phyloP scores from a whole-genome alignment of 768 basidiomycete species.

The Cubamyces sp. region DNA sequence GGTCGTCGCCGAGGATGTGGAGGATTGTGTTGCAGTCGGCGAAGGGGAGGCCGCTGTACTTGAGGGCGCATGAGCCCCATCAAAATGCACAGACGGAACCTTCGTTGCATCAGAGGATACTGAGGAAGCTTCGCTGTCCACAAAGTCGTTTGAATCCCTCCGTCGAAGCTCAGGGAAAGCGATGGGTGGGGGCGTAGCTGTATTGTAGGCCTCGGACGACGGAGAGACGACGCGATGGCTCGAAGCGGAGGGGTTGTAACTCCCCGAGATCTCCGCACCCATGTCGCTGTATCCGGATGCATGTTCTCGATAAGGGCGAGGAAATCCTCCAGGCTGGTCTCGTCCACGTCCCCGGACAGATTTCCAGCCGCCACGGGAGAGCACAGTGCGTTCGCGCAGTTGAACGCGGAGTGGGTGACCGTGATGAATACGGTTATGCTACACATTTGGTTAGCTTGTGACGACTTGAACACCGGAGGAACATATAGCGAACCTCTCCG shows the following conservation, averaged over 20 bases:
- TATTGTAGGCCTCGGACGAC: not conserved
- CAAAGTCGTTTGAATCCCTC: not conserved
- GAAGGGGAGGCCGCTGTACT: slow-evolving; percentile 39
- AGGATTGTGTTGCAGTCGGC: slow-evolving; percentile 42
- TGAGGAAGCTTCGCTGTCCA: slow-evolving; percentile 7
- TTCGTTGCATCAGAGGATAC: slow-evolving; percentile 21
- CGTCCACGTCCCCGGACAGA: slow-evolving; percentile 45
- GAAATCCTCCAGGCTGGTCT: slow-evolving; percentile 36
- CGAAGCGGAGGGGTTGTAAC: too few relatives aligned
- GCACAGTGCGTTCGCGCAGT: slow-evolving; percentile 67
- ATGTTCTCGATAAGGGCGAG: slow-evolving; percentile 17
- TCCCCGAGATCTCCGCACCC: too few relatives aligned
- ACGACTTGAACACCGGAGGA: not conserved
- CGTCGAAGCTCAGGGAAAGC: not conserved
- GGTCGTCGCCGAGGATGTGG: slow-evolving; percentile 36
- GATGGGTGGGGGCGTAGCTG: not conserved
- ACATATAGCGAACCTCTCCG: slow-evolving; percentile 54
- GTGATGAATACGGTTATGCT: slow-evolving; percentile 73
- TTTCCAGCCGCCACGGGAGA: slow-evolving; percentile 51
- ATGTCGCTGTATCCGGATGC: too few relatives aligned
- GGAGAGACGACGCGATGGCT: not conserved
- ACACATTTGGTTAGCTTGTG: not conserved
- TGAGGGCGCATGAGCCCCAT: slow-evolving; percentile 28
- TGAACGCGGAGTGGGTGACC: slow-evolving; percentile 79
- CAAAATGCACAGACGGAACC: slow-evolving; percentile 23